phyloP scores from a whole-genome alignment of 2,329 filamentous ascomycete species.

The Catunica adiposa region DNA sequence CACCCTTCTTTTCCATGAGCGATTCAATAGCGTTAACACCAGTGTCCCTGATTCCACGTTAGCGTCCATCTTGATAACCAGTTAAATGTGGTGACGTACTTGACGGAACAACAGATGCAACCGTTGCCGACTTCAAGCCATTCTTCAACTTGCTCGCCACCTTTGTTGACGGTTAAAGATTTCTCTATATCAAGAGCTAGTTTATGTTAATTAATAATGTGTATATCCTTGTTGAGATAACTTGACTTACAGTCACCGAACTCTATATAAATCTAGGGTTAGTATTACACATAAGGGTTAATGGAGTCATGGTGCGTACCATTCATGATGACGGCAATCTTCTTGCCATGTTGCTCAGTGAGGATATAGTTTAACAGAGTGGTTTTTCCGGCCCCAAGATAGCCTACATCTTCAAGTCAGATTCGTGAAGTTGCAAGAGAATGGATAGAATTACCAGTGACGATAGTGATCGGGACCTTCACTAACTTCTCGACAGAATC shows the following conservation, averaged over 20 bases:
- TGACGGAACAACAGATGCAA: conserved; percentile 95
- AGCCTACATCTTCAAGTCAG: conserved; percentile 38
- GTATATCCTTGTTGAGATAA: background rate
- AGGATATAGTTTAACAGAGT: conserved; percentile 92
- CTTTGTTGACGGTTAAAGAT: conserved; percentile 76
- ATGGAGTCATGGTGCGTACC: conserved; percentile 27
- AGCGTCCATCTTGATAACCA: background rate
- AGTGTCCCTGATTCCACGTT: conserved; percentile 44
- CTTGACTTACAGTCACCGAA: conserved; percentile 57
- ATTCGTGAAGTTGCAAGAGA: background rate
- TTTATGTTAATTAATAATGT: conserved; percentile 8
- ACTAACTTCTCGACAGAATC: conserved; percentile 31
- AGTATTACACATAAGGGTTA: background rate
- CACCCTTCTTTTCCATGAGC: conserved; percentile 81
- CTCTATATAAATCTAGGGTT: conserved; percentile 30
- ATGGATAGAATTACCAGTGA: conserved; percentile 43
- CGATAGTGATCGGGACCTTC: conserved; percentile 72
- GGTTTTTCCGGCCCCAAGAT: conserved; percentile 89
- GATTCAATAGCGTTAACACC: conserved; percentile 92
- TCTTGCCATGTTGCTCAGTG: conserved; percentile 89
- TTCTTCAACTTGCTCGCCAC: conserved; percentile 68
- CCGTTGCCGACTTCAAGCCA: conserved; percentile 95
- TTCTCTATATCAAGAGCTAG: conserved; percentile 87
- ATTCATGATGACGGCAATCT: conserved; percentile 94
- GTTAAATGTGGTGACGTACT: conserved; percentile 33